Base-by-base conservation (phyloP, 2,329 filamentous ascomycete genomes). In the Epichloe glyceriae region DNA sequence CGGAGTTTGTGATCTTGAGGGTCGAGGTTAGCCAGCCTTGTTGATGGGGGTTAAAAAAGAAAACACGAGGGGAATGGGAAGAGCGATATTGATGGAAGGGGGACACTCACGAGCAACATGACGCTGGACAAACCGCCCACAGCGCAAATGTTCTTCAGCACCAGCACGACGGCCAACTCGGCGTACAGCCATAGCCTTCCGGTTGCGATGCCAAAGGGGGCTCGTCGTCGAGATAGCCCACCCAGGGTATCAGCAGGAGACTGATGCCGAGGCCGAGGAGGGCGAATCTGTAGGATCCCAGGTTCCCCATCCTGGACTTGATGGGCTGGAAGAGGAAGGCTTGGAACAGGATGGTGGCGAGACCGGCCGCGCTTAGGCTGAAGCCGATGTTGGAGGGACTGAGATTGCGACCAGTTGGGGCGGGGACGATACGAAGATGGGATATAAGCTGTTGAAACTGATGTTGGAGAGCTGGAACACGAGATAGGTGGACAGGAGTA, bases 391-490 rank as follows among this genome's bases (percentile, higher is more conserved):
- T 88, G 51, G 81, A 77, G 0, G 91, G 88, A 0, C 77, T 77
- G 3, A 97, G 73, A 1, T 76, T 74, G 40, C 93, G 84, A 17
- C 93, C 93, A 0, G 83, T 83, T 0, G 93, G 93, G 0, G 82
- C 74, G 0, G 77, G 0, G 85, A 82, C 50, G 90, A 83, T 0
- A 85, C 87, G 60, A 97, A 98, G 50, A 97, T 91, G 1, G 93
- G 93, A 60, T 94, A 98, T 0, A 98, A 73, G 17, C 88, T 91
- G 67, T 95, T 96, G 75, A 90, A 98, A 3, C 88, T 89, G 57
- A 96, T 88, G 65, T 97, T 97, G 54, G 86, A 83, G 5, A 98
- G 75, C 61, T 96, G 90, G 63, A 97, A 98, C 47, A 97, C 84
- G 42, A 96, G 79, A 62, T 95, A 97, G 0, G 90, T 94, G 49